These are phyloP conservation scores for Leccinum truebloodii DNA, from an alignment of 768 basidiomycete genomes.

Conservation along the genomic window DNA sequence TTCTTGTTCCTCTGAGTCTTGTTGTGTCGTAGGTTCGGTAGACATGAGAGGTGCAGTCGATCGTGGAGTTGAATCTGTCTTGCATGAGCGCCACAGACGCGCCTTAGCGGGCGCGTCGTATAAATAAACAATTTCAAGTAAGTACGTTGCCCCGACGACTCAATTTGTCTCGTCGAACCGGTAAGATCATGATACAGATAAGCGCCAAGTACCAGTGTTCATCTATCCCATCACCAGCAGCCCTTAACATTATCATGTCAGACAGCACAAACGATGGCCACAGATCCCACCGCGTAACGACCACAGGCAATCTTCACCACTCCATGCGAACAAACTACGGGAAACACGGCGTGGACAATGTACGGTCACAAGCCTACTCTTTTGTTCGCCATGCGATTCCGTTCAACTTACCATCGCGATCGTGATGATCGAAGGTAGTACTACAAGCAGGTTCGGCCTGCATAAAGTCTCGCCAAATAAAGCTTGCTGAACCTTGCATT, in stretches of 20 bases:
- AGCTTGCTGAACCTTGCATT: not conserved
- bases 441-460: slow-evolving; percentile 28
- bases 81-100: slow-evolving; percentile 10
- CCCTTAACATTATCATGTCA: slow-evolving; percentile 6
- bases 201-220: not conserved
- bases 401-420: slow-evolving; percentile 4
- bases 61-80: not conserved
- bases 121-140: slow-evolving; percentile 1
- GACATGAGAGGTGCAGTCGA: slow-evolving; percentile 13
- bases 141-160: not conserved
- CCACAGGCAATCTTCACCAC: slow-evolving; percentile 29
- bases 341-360: slow-evolving; percentile 61
- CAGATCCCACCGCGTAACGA: slow-evolving; percentile 27
- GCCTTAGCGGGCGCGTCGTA: not conserved
- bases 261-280: not conserved
- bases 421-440: slow-evolving; percentile 18
- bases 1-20: slow-evolving; percentile 4
- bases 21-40: slow-evolving; percentile 8
- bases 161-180: not conserved
- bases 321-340: slow-evolving; percentile 56
- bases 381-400: not conserved
- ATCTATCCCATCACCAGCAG: not conserved
- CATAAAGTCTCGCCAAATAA: not conserved
- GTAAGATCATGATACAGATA: no score
- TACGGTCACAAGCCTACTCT: slow-evolving; percentile 24